Evolutionary conservation across 1,284 basidiomycete genomes (phyloP), one percentile per base, ranked within the genome.

Genomic region (Stereum hirsutum): DNA sequence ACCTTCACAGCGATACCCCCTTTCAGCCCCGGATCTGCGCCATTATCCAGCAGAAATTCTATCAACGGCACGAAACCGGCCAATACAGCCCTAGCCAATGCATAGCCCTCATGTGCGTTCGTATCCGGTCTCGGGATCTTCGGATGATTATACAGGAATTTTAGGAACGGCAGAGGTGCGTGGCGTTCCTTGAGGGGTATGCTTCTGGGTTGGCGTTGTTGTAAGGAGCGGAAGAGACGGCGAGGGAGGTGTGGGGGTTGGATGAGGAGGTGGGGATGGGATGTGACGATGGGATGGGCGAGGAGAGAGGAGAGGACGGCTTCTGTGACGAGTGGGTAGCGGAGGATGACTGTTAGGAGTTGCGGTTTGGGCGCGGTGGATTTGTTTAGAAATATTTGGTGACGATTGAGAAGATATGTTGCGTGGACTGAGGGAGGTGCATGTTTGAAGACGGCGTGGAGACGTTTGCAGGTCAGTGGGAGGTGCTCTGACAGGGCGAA

Each of bases 71-170:
- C 51, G 50, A 81, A 81, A 11, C 68, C 65, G 0, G 73, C 76
- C 36, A 81, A 68, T 0, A 89, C 85, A 1, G 89, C 86, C 46
- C 76, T 79, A 7, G 78, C 78, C 25, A 94, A 72, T 0, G 84
- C 79, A 53, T 91, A 93, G 1, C 89, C 89, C 1, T 75, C 69
- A 58, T 83, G 69, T 5, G 81, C 72, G 57, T 90, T 75, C 7
- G 70, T 53, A 26, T 77, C 65, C 26, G 64, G 74, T 44, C 52
- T 54, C 6, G 58, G 59, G 8, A 74, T 54, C 1, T 60, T 58
- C 6, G 69, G 62, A 28, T 63, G 63, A 15, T 52, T 47, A 51
- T 70, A 78, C 8, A 87, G 61, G 52, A 72, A 72, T 35, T 63
- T 69, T 2, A 88, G 69, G 45, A 82, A 72, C 0, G 81, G 79